These are phyloP conservation scores for Geranium rotundifolium DNA, from an alignment of 345 rosid genomes.

Conservation along the genomic window DNA sequence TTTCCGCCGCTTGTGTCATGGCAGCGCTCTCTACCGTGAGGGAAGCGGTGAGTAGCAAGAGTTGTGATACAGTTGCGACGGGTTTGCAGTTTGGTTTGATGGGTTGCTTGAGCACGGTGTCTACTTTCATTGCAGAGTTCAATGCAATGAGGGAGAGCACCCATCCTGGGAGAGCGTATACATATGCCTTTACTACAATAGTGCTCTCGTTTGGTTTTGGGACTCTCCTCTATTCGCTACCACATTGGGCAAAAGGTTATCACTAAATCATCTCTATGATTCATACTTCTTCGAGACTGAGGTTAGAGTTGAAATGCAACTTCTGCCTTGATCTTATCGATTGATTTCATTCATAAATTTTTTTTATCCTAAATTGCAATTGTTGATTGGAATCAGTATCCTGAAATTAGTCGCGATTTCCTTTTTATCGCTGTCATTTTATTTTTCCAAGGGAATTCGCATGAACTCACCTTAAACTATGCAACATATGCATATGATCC, in stretches of 20 bases:
- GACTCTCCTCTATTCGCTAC: conserved; percentile 40
- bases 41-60: conserved; percentile 47
- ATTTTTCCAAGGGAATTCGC: too few species aligned
- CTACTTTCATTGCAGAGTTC: conserved; percentile 85
- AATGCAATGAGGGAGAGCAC: conserved; percentile 69
- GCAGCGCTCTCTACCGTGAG: conserved; percentile 56
- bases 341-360: too few species aligned
- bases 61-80: conserved; percentile 32
- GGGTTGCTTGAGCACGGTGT: conserved; percentile 84
- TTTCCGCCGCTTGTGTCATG: conserved; percentile 67
- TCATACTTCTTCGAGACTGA: too few species aligned
- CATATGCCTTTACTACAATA: conserved; percentile 42
- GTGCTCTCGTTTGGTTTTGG: conserved; percentile 41
- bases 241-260: conserved; percentile 33
- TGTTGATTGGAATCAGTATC: too few species aligned
- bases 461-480: too few species aligned
- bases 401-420: too few species aligned
- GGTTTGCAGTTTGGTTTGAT: conserved; percentile 69
- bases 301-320: too few species aligned
- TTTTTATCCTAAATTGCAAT: too few species aligned
- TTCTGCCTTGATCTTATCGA: too few species aligned
- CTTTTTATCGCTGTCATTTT: too few species aligned
- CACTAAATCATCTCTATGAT: too few species aligned
- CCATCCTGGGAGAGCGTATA: conserved; percentile 65
- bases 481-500: too few species aligned